These are phyloP conservation scores for Porcisia hertigi DNA, from an alignment of 208 protist species.

Conservation along the genomic window DNA sequence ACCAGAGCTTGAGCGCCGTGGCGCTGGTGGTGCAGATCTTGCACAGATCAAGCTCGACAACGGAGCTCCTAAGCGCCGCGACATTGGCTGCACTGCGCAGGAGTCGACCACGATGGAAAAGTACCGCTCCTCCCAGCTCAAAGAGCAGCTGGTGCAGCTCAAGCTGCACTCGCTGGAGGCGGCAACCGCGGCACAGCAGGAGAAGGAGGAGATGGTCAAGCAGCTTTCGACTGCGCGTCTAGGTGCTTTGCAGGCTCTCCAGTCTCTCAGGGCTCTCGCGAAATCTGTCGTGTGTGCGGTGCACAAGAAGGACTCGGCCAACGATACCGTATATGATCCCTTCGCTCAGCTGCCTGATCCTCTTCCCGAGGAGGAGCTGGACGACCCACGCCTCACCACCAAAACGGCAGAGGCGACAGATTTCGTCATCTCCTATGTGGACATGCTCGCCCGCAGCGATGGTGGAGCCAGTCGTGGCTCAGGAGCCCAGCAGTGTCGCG, in stretches of 20 bases:
- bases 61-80: conserved; percentile 18
- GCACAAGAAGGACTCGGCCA: conserved; percentile 6
- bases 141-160: conserved; percentile 43
- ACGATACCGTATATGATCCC: conserved; percentile 24
- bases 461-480: not conserved
- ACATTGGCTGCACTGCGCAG: conserved; percentile 37
- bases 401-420: conserved; percentile 58
- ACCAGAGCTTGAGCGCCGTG: conserved; percentile 29
- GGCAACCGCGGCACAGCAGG: conserved; percentile 20
- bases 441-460: conserved; percentile 18
- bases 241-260: conserved; percentile 35
- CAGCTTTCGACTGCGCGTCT: conserved; percentile 26
- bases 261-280: conserved; percentile 36
- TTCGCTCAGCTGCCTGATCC: conserved; percentile 25
- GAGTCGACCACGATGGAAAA: conserved; percentile 41
- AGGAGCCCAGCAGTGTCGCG: conserved; percentile 5
- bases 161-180: conserved; percentile 32
- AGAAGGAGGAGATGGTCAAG: conserved; percentile 6
- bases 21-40: not conserved
- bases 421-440: conserved; percentile 32
- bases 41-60: not conserved
- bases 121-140: conserved; percentile 54
- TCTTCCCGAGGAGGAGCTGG: conserved; percentile 31
- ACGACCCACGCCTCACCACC: conserved; percentile 50
- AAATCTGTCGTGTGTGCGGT: conserved; percentile 19